These are phyloP conservation scores for Myxozyma geophila DNA, from an alignment of 805 yeast species.

Conservation along the genomic window DNA sequence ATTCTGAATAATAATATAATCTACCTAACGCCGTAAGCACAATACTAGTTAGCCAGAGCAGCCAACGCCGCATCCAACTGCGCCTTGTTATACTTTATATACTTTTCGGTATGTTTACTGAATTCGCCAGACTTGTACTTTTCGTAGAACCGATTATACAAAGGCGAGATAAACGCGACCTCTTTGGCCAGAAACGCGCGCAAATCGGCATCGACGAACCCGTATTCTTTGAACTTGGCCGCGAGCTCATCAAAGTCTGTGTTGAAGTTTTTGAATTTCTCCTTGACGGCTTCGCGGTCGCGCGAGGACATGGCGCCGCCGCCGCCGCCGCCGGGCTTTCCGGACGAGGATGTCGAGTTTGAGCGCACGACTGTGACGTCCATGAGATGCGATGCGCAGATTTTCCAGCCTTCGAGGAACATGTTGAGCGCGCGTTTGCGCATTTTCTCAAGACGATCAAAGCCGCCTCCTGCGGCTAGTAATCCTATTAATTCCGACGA, in stretches of 20 bases:
- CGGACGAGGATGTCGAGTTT: conserved; percentile 13
- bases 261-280: conserved; percentile 81
- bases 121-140: conserved; percentile 72
- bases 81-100: conserved; percentile 56
- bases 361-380: conserved; percentile 71
- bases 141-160: conserved; percentile 83
- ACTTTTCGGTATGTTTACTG: conserved; percentile 70
- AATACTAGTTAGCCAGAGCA: conserved; percentile 38
- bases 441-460: conserved; percentile 65
- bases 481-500: conserved; percentile 53
- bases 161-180: conserved; percentile 73
- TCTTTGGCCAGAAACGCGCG: conserved; percentile 69
- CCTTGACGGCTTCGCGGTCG: conserved; percentile 81
- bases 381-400: conserved; percentile 73
- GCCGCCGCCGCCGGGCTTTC: conserved; percentile 49
- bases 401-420: conserved; percentile 77
- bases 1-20: neutral
- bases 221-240: conserved; percentile 64
- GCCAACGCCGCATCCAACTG: conserved; percentile 49
- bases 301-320: conserved; percentile 59
- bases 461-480: conserved; percentile 60
- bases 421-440: conserved; percentile 73
- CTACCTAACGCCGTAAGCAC: neutral
- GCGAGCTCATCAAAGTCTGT: conserved; percentile 79
- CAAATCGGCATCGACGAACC: conserved; percentile 68